These are phyloP conservation scores for Miscanthus lutarioriparius DNA, from an alignment of 176 grass and related monocot species.

Conservation along the genomic window DNA sequence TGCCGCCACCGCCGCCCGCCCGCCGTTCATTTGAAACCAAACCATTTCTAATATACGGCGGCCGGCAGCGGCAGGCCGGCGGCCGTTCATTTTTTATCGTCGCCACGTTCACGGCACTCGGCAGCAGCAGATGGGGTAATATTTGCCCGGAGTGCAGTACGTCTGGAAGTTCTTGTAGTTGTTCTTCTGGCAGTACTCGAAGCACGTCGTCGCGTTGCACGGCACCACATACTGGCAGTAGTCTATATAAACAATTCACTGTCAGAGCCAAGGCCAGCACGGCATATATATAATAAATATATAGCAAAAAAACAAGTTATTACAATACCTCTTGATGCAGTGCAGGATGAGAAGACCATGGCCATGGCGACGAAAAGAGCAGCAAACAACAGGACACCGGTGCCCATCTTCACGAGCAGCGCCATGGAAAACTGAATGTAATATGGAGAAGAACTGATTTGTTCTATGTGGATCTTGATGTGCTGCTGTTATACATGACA, in stretches of 20 bases:
- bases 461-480: background rate
- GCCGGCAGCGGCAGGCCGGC: background rate
- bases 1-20: background rate
- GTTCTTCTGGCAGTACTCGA: conserved; percentile 33
- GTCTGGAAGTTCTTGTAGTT: conserved; percentile 38
- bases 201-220: conserved; percentile 21
- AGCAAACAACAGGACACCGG: background rate
- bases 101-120: background rate
- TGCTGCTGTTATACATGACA: background rate
- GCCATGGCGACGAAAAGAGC: background rate
- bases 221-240: background rate
- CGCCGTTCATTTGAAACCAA: background rate
- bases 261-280: background rate
- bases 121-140: conserved; percentile 31
- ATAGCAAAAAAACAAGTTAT: background rate
- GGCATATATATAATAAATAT: background rate
- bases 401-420: background rate
- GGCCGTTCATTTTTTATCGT: too few relatives aligned
- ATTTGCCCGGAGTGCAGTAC: conserved; percentile 1
- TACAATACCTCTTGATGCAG: background rate
- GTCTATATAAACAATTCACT: background rate
- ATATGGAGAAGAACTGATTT: background rate
- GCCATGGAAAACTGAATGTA: background rate
- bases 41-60: background rate
- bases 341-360: background rate